Percentiles rank a stretch among this genome's conserved stretches.
phyloP scores from a whole-genome alignment of 805 yeast genomes.

The Candida peoriensis region DNA sequence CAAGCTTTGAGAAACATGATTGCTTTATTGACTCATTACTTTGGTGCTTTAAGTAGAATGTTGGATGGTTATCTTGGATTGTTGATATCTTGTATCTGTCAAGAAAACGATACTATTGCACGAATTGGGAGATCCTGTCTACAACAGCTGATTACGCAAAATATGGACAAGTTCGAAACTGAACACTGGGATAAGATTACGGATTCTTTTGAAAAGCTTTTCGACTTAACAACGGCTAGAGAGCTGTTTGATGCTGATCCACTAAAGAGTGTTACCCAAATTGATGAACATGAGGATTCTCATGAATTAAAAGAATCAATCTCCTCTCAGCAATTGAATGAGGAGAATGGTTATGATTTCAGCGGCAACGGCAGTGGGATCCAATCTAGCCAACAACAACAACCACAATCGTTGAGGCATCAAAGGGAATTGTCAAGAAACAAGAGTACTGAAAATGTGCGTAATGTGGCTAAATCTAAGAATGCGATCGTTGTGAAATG shows the following conservation, averaged over 20 bases:
- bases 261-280: conserved; percentile 27
- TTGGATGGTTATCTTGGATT: conserved; percentile 75
- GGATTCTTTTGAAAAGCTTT: conserved; percentile 59
- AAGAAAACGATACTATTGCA: conserved; percentile 94
- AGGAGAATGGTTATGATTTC: conserved; percentile 17
- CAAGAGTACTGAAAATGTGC: conserved; percentile 33
- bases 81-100: conserved; percentile 84
- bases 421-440: conserved; percentile 9
- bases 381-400: too few species aligned
- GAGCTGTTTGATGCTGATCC: conserved; percentile 65
- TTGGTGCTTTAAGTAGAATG: conserved; percentile 67
- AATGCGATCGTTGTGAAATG: conserved; percentile 86
- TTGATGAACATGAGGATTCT: conserved; percentile 2
- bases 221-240: conserved; percentile 77
- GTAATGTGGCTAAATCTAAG: conserved; percentile 47
- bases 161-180: conserved; percentile 55
- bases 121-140: conserved; percentile 90
- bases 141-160: conserved; percentile 72
- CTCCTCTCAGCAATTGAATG: conserved; percentile 5
- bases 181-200: conserved; percentile 75
- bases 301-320: conserved; percentile 1
- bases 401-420: too few species aligned
- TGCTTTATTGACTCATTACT: conserved; percentile 76
- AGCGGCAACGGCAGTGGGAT: conserved; percentile 28
- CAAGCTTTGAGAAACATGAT: conserved; percentile 91